Percentiles rank a stretch among this genome's conserved stretches.
Evolutionary conservation across 2,329 filamentous ascomycete genomes (phyloP).

Genomic region (Samsoniella hepiali): DNA sequence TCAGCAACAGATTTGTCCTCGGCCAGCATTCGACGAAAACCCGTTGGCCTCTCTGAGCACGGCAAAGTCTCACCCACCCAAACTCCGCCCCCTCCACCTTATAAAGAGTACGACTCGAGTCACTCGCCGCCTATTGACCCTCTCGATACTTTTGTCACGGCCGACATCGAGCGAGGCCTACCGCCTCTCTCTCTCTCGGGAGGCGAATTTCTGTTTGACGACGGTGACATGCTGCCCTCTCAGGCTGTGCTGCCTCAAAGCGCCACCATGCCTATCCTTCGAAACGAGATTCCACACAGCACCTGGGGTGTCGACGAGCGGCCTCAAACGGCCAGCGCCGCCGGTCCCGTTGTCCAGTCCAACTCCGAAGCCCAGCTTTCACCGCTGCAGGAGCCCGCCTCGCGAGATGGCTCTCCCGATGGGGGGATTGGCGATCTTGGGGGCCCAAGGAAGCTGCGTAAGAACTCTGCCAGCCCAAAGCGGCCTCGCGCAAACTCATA

Average conservation of each 20-base stretch:
- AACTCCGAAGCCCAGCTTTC: neutral
- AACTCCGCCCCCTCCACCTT: constrained; percentile 26
- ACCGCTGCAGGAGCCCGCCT: constrained; percentile 7
- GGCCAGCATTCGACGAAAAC: constrained; percentile 27
- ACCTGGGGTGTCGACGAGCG: constrained; percentile 8
- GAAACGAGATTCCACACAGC: constrained; percentile 10
- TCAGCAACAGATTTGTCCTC: constrained; percentile 29
- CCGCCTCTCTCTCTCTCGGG: constrained; percentile 17
- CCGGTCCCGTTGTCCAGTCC: neutral
- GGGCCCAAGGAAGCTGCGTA: constrained; percentile 31
- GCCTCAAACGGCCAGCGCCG: constrained; percentile 11
- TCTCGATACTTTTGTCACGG: neutral
- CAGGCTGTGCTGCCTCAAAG: neutral
- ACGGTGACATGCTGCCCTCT: neutral
- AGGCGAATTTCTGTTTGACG: neutral
- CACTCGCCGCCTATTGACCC: neutral
- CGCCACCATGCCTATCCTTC: constrained; percentile 15
- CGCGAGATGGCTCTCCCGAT: constrained; percentile 15
- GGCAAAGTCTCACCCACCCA: constrained; percentile 21
- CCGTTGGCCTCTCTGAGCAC: constrained; percentile 24
- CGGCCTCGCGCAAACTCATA: constrained; percentile 34
- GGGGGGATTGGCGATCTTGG: constrained; percentile 22
- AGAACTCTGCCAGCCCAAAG: constrained; percentile 28
- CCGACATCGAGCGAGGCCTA: neutral
- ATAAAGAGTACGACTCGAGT: constrained; percentile 16